Evolutionary conservation across 495 filamentous ascomycete species (phyloP).

Genomic region (Podospora anserina): DNA sequence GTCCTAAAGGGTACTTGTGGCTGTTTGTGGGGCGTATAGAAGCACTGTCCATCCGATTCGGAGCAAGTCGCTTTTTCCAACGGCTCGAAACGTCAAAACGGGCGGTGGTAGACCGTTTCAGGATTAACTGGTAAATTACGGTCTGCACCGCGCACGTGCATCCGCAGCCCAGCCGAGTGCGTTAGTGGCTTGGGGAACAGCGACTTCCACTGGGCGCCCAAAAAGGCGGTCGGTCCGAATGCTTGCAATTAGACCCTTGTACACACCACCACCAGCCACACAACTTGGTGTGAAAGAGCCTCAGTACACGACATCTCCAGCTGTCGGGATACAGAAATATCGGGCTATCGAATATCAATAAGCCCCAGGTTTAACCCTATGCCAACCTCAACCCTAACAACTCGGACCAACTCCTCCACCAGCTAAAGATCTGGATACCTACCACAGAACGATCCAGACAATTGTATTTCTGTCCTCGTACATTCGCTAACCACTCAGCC

Average conservation of each 20-base stretch:
- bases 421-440: no score
- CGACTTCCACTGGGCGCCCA: slow-evolving; percentile 13
- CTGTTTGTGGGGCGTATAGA: neutral
- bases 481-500: neutral
- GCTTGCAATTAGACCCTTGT: slow-evolving; percentile 23
- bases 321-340: neutral
- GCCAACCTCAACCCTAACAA: neutral
- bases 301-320: neutral
- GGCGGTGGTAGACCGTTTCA: slow-evolving; percentile 10
- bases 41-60: neutral
- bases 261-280: neutral
- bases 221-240: slow-evolving; percentile 32
- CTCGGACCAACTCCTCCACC: no score
- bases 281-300: neutral
- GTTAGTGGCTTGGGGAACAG: slow-evolving; percentile 16
- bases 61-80: neutral
- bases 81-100: slow-evolving; percentile 1
- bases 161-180: slow-evolving; percentile 13
- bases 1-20: neutral
- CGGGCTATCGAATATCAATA: neutral
- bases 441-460: neutral
- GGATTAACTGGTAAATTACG: slow-evolving; percentile 7
- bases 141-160: slow-evolving; percentile 22
- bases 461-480: neutral
- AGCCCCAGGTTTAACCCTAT: neutral